Evolutionary conservation across 495 filamentous ascomycete species (phyloP), one percentile per base, ranked within the genome.

Genomic region (Tuber magnatum): DNA sequence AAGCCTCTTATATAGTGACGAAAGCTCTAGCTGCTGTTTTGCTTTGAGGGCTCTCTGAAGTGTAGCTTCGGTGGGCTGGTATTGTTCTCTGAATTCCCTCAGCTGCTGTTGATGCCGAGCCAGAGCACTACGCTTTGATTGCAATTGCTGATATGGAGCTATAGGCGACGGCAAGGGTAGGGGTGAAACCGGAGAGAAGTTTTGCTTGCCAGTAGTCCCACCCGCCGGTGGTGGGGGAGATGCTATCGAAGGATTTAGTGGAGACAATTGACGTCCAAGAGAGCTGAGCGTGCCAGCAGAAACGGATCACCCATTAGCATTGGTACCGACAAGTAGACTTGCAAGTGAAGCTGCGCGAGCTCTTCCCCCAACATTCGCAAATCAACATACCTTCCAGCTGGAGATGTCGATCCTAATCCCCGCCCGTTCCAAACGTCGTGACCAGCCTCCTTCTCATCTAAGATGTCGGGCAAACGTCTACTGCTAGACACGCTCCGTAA

Each of bases 21-120:
- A 76, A 44, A 82, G 75, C 22, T 82, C 80, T 4, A 82, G 42
- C 22, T 81, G 75, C 38, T 77, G 80, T 48, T 81, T 82, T 18
- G 80, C 80, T 48, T 81, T 82, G 20, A 81, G 35, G n/a, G 80
- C 81, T 14, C 80, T 80, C 74, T 82, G 80, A 46, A 81, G 69
- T n/a, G 80, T 82, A 35, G 80, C 80, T 56, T 82, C 80, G 28
- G 80, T 75, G 61, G 79, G 81, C 41, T 81, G 75, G 35, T 81
- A 76, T 35, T 81, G 75, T 35, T 69, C 56, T 56, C 81, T 80
- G 41, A 82, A 32, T 48, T 81, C 80, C 39, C 80, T 70, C n/a
- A 81, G 75, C 39, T 80, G 73, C 18, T 82, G 76, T 42, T 74
- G 74, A 44, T 73, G 72, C 22, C 74, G 77, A 35, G 56, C 56